Base-by-base conservation (phyloP, 1,139 yeast genomes). In the Spathaspora jeffriesii region DNA sequence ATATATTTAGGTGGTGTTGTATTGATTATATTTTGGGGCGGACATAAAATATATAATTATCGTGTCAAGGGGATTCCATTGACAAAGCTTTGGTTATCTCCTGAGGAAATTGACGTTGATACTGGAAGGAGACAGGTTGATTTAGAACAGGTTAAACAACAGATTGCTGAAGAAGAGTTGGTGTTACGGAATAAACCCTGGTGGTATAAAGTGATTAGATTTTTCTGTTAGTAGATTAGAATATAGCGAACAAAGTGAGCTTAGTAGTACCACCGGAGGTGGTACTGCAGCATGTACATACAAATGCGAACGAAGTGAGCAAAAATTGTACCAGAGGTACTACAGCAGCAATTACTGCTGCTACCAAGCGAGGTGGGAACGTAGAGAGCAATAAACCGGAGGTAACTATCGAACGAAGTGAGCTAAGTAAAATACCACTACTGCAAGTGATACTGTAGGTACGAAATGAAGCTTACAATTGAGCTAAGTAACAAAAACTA, bases 91-190 rank as follows among this genome's bases (percentile, higher is more conserved):
- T 71, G 67, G 54, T 58, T 71, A 43, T 56, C 60, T 5, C 64
- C 67, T 22, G 61, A 61, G 21, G 73, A 70, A 49, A 71, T 73
- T 47, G 76, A 74, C 55, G 61, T 73, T 23, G 73, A 72, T 48
- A 62, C 73, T 10, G 79, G 79, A 30, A 65, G 79, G 60, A 64
- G 74, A 55, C 73, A 71, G 47, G 61, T 64, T 45, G 74, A 73
- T 56, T 63, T 71, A 55, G 74, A 70, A 47, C 60, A 62, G 7
- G 61, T 69, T 47, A 68, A 65, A 51, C 70, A 69, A 52, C 73
- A 69, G 52, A 58, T 68, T 49, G 74, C 73, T 8, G 74, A 70
- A 53, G 68, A 65, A 40, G 58, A 59, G 48, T 52, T 55, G 13
- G 45, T 49, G 17, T 53, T 63, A 44, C 54, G 53, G 23, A 50